phyloP scores from a whole-genome alignment of 192 early-diverging fungal genomes.

The Umbelopsis isabellina region DNA sequence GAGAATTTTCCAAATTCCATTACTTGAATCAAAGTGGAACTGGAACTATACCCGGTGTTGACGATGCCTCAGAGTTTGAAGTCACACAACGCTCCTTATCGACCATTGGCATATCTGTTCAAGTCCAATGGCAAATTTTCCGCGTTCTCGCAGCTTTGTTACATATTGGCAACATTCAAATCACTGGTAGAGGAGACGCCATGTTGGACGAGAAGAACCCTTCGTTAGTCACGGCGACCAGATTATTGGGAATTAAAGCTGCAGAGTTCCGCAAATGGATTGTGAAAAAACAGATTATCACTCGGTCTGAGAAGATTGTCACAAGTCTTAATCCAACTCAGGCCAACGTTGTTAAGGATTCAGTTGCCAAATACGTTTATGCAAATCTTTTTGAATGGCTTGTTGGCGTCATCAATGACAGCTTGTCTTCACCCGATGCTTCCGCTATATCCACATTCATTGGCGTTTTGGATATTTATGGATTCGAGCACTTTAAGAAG shows the following conservation, averaged over 20 bases:
- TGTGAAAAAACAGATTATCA: conserved; percentile 92
- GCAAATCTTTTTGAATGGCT: conserved; percentile 96
- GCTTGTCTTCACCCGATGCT: conserved; percentile 65
- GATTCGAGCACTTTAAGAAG: conserved; percentile 99
- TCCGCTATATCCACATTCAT: conserved; percentile 70
- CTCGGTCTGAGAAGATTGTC: conserved; percentile 92
- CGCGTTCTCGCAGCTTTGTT: conserved; percentile 89
- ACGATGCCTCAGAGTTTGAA: conserved; percentile 92
- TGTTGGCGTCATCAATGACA: conserved; percentile 86
- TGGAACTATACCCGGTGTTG: conserved; percentile 79
- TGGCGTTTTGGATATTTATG: conserved; percentile 99
- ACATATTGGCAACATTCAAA: conserved; percentile 95
- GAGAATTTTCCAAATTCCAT: conserved; percentile 73
- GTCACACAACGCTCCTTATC: conserved; percentile 83
- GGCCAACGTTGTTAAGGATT: conserved; percentile 86
- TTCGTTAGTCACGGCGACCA: conserved; percentile 68
- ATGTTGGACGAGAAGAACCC: conserved; percentile 78
- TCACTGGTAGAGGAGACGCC: conserved; percentile 74
- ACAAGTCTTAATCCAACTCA: conserved; percentile 75
- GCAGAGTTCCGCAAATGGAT: conserved; percentile 94
- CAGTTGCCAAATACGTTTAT: conserved; percentile 98
- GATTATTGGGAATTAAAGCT: conserved; percentile 78
- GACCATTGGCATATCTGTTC: conserved; percentile 81
- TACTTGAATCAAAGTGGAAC: conserved; percentile 89
- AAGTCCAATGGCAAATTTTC: conserved; percentile 89